Conservation (phyloP, 495 filamentous ascomycete genomes). For the Glutinoglossum americanum region DNA sequence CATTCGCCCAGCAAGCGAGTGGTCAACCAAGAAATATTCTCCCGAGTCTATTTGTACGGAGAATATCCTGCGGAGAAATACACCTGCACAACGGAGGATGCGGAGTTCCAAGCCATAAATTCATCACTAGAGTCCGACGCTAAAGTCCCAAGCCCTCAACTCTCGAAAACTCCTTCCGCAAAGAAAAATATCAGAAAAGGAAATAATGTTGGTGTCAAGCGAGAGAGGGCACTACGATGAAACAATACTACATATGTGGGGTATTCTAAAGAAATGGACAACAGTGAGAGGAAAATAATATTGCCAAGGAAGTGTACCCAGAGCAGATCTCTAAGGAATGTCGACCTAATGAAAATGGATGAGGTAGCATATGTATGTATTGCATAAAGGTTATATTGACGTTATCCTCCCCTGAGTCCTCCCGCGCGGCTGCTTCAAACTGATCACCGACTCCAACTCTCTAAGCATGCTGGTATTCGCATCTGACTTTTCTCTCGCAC, state of each 20-base stretch:
- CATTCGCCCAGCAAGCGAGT: too few relatives aligned
- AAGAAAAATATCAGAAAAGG: too few relatives aligned
- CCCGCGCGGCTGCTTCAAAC: conserved; percentile 41
- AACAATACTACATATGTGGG: too few relatives aligned
- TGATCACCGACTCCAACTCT: conserved; percentile 78
- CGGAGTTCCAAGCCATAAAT: neutral
- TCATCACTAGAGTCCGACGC: neutral
- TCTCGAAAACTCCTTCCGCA: neutral
- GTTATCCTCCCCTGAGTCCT: neutral
- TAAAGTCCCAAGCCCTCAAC: neutral
- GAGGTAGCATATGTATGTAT: neutral
- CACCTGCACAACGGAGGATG: too few relatives aligned
- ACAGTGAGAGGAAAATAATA: neutral
- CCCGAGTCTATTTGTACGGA: too few relatives aligned
- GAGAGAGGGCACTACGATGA: too few relatives aligned
- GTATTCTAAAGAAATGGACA: too few relatives aligned
- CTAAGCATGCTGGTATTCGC: conserved; percentile 73
- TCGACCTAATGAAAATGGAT: too few relatives aligned
- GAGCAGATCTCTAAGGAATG: neutral
- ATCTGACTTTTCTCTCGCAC: conserved; percentile 45
- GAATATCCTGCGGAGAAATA: too few relatives aligned
- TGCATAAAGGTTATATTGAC: neutral
- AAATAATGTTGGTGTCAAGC: neutral
- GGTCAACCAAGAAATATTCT: too few relatives aligned
- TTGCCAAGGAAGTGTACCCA: neutral